Evolutionary conservation across 768 basidiomycete species (phyloP).

Genomic region (Auriscalpium microsporum): DNA sequence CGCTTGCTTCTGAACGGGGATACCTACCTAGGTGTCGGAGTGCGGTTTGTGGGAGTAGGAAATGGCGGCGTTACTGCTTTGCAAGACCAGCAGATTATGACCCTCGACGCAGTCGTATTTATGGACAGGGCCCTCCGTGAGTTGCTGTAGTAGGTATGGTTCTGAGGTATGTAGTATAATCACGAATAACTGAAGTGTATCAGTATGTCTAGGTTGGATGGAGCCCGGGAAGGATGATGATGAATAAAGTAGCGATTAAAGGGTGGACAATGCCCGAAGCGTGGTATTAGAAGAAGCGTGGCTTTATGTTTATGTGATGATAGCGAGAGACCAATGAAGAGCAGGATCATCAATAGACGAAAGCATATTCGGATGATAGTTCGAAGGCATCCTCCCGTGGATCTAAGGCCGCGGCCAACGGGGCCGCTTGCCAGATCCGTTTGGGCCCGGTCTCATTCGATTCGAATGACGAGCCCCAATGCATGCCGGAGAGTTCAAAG

Average conservation of each 20-base stretch:
- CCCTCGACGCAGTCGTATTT: slow-evolving; percentile 9
- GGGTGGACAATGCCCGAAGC: neutral
- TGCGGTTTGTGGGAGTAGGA: slow-evolving; percentile 45
- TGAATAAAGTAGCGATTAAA: neutral
- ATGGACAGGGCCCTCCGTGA: slow-evolving; percentile 9
- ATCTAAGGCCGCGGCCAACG: slow-evolving; percentile 5
- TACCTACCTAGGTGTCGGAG: slow-evolving; percentile 59
- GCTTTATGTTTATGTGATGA: no score
- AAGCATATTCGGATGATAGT: slow-evolving; percentile 11
- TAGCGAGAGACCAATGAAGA: neutral
- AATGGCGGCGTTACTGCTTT: slow-evolving; percentile 6
- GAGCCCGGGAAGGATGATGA: neutral
- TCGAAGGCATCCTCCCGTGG: slow-evolving; percentile 10
- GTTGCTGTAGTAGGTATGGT: slow-evolving; percentile 3
- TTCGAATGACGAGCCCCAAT: slow-evolving; percentile 37
- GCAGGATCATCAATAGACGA: slow-evolving; percentile 8
- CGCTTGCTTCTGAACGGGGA: slow-evolving; percentile 39
- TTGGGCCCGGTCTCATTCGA: slow-evolving; percentile 6
- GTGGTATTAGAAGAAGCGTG: no score
- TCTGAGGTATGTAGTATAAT: neutral
- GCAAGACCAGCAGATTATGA: slow-evolving; percentile 2
- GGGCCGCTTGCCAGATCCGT: slow-evolving; percentile 13
- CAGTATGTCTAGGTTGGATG: neutral
- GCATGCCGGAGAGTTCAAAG: slow-evolving; percentile 71
- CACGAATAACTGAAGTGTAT: slow-evolving; percentile 1